Evolutionary conservation across 306 rosid genomes (phyloP), one percentile per base, ranked within the genome.

Genomic region (Gleditsia sinensis): DNA sequence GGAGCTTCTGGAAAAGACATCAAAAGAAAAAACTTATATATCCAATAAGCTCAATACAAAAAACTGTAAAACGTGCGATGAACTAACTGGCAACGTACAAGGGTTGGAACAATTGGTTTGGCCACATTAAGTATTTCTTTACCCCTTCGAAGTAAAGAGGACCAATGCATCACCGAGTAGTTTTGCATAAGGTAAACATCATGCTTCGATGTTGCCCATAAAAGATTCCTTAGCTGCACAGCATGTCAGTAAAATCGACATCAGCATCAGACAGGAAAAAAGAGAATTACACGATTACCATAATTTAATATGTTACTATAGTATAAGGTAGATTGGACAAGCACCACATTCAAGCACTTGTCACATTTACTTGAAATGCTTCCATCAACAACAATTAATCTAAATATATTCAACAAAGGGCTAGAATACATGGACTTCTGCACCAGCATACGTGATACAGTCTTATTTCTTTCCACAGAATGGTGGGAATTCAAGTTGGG

Each of bases 201-300:
- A 58, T 94, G 96, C 90, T 94, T 94, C 49, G 97, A 89, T 61
- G 97, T 91, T 53, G 98, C 89, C 91, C 97, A 89, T 83, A 93
- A 56, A 79, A 93, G 78, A 84, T 91, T 91, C 69, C 97, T 82
- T 64, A 93, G 89, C 98, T 93, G 82, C 92, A 80, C 33, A 77
- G 19, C 51, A 56, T 59, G 20, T 43, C 48, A 40, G 65, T 68
- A 34, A 42, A 72, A 70, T 80, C 83, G 80, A 77, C n/a, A 75
- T 69, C 27, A 23, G 17, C 62, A 68, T 61, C 71, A 12, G 7
- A 77, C 33, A 0, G 9, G 53, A 13, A 28, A 76, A 67, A 14
- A 43, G 42, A 62, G 23, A 17, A 23, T 50, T 7, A 53, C 48
- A 46, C n/a, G 1, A 12, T 42, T 42, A 10, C 17, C 17, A 42